Conservation (phyloP, 1,284 basidiomycete species). For the Trametes pubescens region DNA sequence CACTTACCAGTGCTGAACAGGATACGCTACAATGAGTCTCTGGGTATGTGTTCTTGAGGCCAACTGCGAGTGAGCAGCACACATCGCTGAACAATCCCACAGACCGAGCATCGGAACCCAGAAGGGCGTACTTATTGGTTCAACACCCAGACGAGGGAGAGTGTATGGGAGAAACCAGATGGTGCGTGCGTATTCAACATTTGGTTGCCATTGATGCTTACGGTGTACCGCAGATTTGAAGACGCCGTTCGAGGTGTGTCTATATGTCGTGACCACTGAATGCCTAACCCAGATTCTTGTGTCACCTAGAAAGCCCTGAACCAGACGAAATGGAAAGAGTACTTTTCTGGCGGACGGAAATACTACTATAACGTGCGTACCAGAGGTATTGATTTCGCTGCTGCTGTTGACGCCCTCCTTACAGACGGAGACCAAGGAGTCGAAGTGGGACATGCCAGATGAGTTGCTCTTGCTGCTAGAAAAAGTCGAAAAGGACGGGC, state of each 20-base stretch:
- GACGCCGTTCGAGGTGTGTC: conserved; percentile 82
- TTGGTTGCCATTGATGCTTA: conserved; percentile 16
- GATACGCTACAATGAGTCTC: conserved; percentile 19
- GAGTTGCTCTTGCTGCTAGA: conserved; percentile 84
- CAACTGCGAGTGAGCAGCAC: no score
- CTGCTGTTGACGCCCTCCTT: not conserved
- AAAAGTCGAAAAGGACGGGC: conserved; percentile 81
- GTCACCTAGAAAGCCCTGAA: conserved; percentile 76
- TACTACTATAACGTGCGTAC: conserved; percentile 89
- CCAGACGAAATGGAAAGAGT: conserved; percentile 93
- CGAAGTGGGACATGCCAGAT: conserved; percentile 97
- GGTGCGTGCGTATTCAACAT: conserved; percentile 50
- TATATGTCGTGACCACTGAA: not conserved
- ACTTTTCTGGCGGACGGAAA: conserved; percentile 87
- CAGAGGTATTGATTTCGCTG: not conserved
- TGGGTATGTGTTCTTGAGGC: conserved; percentile 19
- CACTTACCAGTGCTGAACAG: not conserved
- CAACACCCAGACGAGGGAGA: conserved; percentile 78
- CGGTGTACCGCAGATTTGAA: conserved; percentile 63
- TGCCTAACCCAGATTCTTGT: conserved; percentile 6
- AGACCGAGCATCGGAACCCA: conserved; percentile 85
- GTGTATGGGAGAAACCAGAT: conserved; percentile 90
- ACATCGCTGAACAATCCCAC: not conserved
- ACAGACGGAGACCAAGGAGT: conserved; percentile 84
- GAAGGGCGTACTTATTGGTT: conserved; percentile 91